These are phyloP conservation scores for Aureobasidium zeae DNA, from an alignment of 2,329 filamentous ascomycete species.

Conservation along the genomic window DNA sequence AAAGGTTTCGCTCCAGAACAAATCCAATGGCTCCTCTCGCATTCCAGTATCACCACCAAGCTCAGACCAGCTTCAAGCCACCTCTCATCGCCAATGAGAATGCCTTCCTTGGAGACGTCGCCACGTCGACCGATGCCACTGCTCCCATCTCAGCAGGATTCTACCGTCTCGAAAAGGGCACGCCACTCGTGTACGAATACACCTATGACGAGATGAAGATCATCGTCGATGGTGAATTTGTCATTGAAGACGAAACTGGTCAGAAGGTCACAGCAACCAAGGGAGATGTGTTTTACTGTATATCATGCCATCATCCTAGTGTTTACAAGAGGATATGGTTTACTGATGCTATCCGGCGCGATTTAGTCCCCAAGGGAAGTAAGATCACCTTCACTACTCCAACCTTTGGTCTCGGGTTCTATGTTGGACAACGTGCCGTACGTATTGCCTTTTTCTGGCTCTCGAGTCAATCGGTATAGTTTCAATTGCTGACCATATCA, in stretches of 20 bases:
- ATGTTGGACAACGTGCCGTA: no score
- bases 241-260: slow-evolving; percentile 53
- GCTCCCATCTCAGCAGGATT: slow-evolving; percentile 56
- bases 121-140: slow-evolving; percentile 42
- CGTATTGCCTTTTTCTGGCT: no score
- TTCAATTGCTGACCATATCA: no score
- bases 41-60: slow-evolving; percentile 48
- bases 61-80: slow-evolving; percentile 52
- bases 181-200: slow-evolving; percentile 59
- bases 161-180: slow-evolving; percentile 57
- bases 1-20: no score
- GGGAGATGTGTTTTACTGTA: slow-evolving; percentile 60
- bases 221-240: slow-evolving; percentile 50
- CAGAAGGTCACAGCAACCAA: slow-evolving; percentile 49
- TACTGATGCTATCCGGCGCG: no score
- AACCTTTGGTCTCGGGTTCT: slow-evolving; percentile 25
- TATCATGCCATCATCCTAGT: no score
- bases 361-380: slow-evolving; percentile 57
- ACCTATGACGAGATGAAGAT: slow-evolving; percentile 68
- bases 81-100: slow-evolving; percentile 60
- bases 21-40: slow-evolving; percentile 25
- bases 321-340: no score
- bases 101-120: slow-evolving; percentile 56
- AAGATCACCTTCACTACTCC: slow-evolving; percentile 51
- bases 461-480: no score